Base-by-base conservation (phyloP, 1,139 yeast genomes). In the Suhomyces atakaporum region DNA sequence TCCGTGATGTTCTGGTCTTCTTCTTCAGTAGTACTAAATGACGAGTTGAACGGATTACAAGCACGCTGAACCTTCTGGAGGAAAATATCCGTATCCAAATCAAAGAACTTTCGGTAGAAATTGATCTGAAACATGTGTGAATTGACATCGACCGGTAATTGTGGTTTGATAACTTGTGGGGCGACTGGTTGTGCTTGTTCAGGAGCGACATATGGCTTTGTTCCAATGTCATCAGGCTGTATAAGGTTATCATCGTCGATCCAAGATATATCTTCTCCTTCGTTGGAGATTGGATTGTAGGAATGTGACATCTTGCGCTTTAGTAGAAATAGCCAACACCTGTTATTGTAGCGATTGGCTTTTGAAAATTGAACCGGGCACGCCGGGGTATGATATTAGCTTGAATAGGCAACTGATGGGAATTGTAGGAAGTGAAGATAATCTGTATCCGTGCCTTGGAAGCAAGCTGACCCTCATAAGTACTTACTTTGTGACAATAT, bases 71-170 rank as follows among this genome's bases (percentile, higher is more conserved):
- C 58, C 43, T 73, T 74, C 12, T 50, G 55, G 39, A 76, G 61
- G 38, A 84, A 86, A 12, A 78, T 79, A 13, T 62, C 66, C 8
- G 87, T 78, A 44, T 81, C 82, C 35, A 84, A 69, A 51, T 83
- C 84, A 54, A 82, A 84, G 55, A 63, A 81, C 43, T 69, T 66
- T 40, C 81, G 60, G 53, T 81, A 81, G 54, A 75, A 79, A 39
- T 67, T 70, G 35, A 79, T 62, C 24, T 79, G 75, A 51, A 81
- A 75, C 51, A 75, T 62, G 26, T 77, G 78, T n/a, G 66, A 54
- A 25, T 54, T 62, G 32, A 44, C 16, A 18, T 43, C 46, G 13
- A 44, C 41, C 8, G 52, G 51, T 4, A 45, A 35, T 32, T 51
- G 57, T 10, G 62, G 62, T 27, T 44, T 43, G 19, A 55, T 36